Base-by-base conservation (phyloP, 768 basidiomycete species). In the Amanita molliuscula region DNA sequence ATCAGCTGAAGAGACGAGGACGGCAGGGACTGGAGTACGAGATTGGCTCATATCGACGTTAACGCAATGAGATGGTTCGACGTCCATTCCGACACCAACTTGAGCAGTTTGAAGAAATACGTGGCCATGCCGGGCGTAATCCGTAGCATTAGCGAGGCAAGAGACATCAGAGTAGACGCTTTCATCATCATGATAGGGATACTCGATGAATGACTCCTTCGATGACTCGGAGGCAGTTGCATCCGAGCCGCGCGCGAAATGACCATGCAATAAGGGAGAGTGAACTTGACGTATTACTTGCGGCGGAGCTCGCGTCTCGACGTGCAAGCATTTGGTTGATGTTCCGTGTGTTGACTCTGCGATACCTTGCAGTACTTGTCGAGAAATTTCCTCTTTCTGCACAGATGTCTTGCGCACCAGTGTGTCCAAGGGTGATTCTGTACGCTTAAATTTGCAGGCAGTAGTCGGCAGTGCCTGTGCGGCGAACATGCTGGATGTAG, bases 381-480 rank as follows among this genome's bases (percentile, higher is more conserved):
- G 5, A 18, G 33, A 28, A 28, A 28, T 3, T 37, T 58, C 60
- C 43, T 61, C 59, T 55, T 67, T 71, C 58, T 63, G 72, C 55
- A 67, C 67, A 21, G 82, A 82, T 6, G 79, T 72, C 48, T 67
- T 66, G 51, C 75, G 72, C 48, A 75, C 77, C 43, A 85, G 73
- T 2, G 73, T 67, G 35, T 79, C 75, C 35, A 84, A 69, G 6
- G 83, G 83, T 1, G 84, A 85, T 4, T 50, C 11, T 23, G 72
- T 64, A 51, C 62, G 59, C 46, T 67, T 57, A 16, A 74, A 48
- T 44, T 55, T 63, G 47, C 60, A 63, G 23, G 64, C 53, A 1
- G 59, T 45, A 6, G 55, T 35, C 18, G 58, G 46, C 38, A 51
- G 43, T n/a, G 11, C 26, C 37, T 26, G 23, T 48, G 23, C 18